Conservation (phyloP, 2,329 filamentous ascomycete genomes). For the Fusarium mangiferae region DNA sequence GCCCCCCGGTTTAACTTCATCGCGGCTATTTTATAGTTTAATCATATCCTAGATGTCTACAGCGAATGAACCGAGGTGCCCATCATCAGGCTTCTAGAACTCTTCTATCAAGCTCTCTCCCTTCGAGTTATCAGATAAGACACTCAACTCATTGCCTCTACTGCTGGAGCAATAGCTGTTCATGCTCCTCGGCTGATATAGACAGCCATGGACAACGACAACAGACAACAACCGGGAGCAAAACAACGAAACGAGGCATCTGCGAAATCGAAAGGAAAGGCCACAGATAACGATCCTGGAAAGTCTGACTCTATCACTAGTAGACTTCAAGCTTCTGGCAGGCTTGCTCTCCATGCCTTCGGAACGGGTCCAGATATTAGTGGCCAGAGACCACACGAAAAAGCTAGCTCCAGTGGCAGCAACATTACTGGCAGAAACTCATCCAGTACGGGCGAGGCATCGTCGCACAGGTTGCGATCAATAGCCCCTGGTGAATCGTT, state of each 20-base stretch:
- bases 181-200: background rate
- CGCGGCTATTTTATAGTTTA: background rate
- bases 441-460: conserved; percentile 31
- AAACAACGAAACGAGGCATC: background rate
- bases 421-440: conserved; percentile 22
- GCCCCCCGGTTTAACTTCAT: conserved; percentile 17
- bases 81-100: background rate
- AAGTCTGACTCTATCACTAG: conserved; percentile 28
- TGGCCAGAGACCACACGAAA: conserved; percentile 29
- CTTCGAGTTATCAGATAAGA: background rate
- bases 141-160: background rate
- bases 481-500: conserved; percentile 28
- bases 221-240: background rate
- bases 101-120: background rate
- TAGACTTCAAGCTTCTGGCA: conserved; percentile 45
- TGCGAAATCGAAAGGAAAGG: conserved; percentile 31
- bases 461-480: conserved; percentile 35
- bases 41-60: background rate
- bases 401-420: conserved; percentile 28
- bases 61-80: background rate
- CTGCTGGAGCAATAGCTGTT: background rate
- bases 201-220: conserved; percentile 27
- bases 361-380: conserved; percentile 30
- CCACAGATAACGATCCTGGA: conserved; percentile 27
- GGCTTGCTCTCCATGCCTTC: conserved; percentile 42